Percentiles rank a stretch among this genome's conserved stretches.
phyloP scores from a whole-genome alignment of 1,284 basidiomycete genomes.

The Papiliotrema nemorosa region DNA sequence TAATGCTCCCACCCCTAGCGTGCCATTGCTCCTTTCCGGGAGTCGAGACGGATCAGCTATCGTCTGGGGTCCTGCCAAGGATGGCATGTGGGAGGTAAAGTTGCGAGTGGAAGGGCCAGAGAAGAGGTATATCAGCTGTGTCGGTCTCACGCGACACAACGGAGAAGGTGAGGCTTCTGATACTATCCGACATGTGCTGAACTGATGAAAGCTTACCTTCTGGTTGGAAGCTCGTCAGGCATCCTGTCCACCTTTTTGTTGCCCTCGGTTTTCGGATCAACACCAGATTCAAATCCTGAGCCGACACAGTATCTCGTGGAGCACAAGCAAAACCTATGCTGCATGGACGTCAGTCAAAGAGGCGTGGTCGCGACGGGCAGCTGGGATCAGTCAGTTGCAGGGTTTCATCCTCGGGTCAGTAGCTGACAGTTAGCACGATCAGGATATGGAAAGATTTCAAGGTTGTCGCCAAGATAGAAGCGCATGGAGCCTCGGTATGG shows the following conservation, averaged over 20 bases:
- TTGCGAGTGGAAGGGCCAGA: slow-evolving; percentile 77
- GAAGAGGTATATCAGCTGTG: slow-evolving; percentile 60
- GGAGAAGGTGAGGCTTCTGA: slow-evolving; percentile 40
- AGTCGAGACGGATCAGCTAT: slow-evolving; percentile 88
- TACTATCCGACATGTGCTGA: neutral
- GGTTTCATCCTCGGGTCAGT: neutral
- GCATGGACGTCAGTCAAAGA: slow-evolving; percentile 65
- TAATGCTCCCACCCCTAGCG: slow-evolving; percentile 18
- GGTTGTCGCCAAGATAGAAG: slow-evolving; percentile 70
- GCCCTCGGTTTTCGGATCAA: slow-evolving; percentile 21
- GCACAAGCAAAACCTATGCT: slow-evolving; percentile 87
- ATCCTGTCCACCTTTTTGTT: slow-evolving; percentile 70
- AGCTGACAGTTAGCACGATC: slow-evolving; percentile 63
- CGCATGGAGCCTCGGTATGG: slow-evolving; percentile 92
- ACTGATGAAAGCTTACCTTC: slow-evolving; percentile 63
- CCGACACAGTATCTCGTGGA: slow-evolving; percentile 78
- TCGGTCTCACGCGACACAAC: slow-evolving; percentile 31
- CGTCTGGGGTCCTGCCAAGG: slow-evolving; percentile 66
- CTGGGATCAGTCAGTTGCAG: slow-evolving; percentile 78
- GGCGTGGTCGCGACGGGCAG: slow-evolving; percentile 88
- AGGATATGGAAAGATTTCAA: slow-evolving; percentile 87
- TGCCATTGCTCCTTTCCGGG: slow-evolving; percentile 65
- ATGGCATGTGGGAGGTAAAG: slow-evolving; percentile 62
- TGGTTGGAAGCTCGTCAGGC: slow-evolving; percentile 79
- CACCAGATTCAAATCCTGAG: slow-evolving; percentile 57